Evolutionary conservation across 495 filamentous ascomycete genomes (phyloP).

Genomic region (Delitschia confertaspora): DNA sequence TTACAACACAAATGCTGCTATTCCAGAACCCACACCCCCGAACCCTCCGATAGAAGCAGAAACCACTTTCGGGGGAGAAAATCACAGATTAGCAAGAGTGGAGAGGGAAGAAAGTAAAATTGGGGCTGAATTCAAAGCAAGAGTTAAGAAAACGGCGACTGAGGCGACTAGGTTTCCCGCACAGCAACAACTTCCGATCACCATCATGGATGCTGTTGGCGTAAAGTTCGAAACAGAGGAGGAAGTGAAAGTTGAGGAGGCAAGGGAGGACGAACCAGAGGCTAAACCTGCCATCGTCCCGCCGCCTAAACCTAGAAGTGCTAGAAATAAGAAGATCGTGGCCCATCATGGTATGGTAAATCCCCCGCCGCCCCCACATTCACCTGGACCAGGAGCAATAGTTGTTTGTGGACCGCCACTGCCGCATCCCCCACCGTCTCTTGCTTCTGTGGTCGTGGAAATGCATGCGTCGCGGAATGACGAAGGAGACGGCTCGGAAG

Average conservation of each 20-base stretch:
- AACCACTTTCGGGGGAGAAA: neutral
- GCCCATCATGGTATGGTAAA: no score
- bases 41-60: neutral
- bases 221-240: constrained; percentile 50
- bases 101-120: constrained; percentile 1
- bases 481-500: no score
- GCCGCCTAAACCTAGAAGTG: no score
- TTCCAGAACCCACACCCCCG: neutral
- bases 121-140: constrained; percentile 7
- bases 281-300: no score
- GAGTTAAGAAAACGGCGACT: constrained; percentile 21
- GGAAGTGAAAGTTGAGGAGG: neutral
- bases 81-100: neutral
- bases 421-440: no score
- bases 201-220: constrained; percentile 79
- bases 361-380: no score
- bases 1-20: neutral
- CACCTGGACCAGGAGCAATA: no score
- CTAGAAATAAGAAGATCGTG: no score
- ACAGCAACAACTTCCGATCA: constrained; percentile 47
- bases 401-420: no score
- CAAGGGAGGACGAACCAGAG: no score
- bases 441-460: no score
- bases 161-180: constrained; percentile 32
- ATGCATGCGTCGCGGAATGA: no score